phyloP scores from a whole-genome alignment of 352 stramenopile species.

The Thalassiosira exigua region DNA sequence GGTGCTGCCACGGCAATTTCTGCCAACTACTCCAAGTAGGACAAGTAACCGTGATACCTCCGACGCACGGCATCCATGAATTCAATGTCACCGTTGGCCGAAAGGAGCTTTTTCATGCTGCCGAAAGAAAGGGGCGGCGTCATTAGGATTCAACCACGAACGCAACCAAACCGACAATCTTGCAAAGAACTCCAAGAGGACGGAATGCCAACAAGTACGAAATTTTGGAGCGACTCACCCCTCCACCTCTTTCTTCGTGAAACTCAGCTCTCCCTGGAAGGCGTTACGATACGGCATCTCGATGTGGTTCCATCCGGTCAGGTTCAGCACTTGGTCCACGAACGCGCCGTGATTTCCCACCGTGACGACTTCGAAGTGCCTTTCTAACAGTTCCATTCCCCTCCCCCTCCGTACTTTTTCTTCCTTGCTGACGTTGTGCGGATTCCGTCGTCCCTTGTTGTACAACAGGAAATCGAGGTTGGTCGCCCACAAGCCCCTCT shows the following conservation, averaged over 20 bases:
- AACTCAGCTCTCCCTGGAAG: conserved; percentile 50
- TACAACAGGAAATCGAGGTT: conserved; percentile 64
- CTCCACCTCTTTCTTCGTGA: conserved; percentile 42
- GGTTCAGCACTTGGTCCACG: conserved; percentile 43
- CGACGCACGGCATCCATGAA: conserved; percentile 65
- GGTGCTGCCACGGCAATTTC: too few relatives aligned
- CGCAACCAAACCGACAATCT: conserved; percentile 42
- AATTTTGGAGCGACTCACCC: too few relatives aligned
- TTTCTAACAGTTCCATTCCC: conserved; percentile 38
- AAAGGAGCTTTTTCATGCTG: conserved; percentile 39
- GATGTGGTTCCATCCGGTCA: conserved; percentile 41
- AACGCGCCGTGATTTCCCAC: conserved; percentile 47
- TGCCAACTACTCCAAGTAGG: too few relatives aligned
- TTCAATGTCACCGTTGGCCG: conserved; percentile 48
- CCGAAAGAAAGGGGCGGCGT: too few relatives aligned
- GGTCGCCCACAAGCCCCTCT: conserved; percentile 44
- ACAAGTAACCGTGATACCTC: conserved; percentile 51
- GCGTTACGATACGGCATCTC: conserved; percentile 31
- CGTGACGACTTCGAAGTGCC: conserved; percentile 60
- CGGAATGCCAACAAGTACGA: too few relatives aligned
- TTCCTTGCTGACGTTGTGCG: conserved; percentile 47
- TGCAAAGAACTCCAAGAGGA: conserved; percentile 38
- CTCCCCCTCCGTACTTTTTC: conserved; percentile 53
- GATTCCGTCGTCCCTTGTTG: conserved; percentile 50
- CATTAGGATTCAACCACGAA: too few relatives aligned